These are phyloP conservation scores for Fusarium paranaense DNA, from an alignment of 2,329 filamentous ascomycete species.

Conservation along the genomic window DNA sequence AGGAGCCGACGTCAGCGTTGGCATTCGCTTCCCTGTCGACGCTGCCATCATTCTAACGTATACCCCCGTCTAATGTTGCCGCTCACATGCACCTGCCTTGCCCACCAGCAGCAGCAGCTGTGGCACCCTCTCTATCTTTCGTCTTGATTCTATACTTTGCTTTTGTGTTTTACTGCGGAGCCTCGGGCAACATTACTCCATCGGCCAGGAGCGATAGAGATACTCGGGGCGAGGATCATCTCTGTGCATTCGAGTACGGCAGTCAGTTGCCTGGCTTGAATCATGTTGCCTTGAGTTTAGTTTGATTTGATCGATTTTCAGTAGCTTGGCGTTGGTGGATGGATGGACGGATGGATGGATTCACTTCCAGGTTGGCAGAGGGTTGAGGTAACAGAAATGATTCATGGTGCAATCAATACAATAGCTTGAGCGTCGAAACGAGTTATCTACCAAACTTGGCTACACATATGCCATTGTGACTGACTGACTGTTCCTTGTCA, in stretches of 20 bases:
- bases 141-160: constrained; percentile 12
- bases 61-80: constrained; percentile 38
- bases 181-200: constrained; percentile 15
- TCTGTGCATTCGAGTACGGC: constrained; percentile 27
- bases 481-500: not conserved
- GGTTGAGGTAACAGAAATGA: constrained; percentile 19
- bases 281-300: constrained; percentile 12
- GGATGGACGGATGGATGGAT: constrained; percentile 32
- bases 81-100: not conserved
- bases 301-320: constrained; percentile 35
- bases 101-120: constrained; percentile 17
- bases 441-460: constrained; percentile 15
- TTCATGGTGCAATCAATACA: constrained; percentile 30
- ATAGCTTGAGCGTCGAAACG: constrained; percentile 36
- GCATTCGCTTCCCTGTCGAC: constrained; percentile 15
- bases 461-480: not conserved
- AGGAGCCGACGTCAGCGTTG: constrained; percentile 37
- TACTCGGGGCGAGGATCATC: constrained; percentile 5
- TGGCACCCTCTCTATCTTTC: constrained; percentile 27
- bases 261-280: constrained; percentile 17
- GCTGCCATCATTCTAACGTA: constrained; percentile 33
- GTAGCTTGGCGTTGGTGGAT: constrained; percentile 46
- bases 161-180: constrained; percentile 5
- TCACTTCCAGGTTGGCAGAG: constrained; percentile 26
- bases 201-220: constrained; percentile 12